Evolutionary conservation across 73 alveolate genomes (phyloP).

Genomic region (Paramecium bursaria): DNA sequence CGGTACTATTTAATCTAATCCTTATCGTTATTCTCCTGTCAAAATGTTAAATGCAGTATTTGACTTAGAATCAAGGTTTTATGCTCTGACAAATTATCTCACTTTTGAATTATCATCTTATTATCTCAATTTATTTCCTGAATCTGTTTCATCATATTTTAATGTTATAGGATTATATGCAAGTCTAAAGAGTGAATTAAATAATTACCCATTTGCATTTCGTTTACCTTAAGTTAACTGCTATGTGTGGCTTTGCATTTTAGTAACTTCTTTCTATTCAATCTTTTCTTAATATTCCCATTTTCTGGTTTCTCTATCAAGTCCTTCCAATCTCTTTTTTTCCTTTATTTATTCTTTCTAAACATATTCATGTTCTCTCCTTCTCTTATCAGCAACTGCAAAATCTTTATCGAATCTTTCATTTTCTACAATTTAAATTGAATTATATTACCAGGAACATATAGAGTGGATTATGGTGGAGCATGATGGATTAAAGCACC

Average conservation of each 20-base stretch:
- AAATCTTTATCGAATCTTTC: conserved; percentile 68
- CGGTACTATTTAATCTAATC: conserved; percentile 43
- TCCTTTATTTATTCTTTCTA: conserved; percentile 54
- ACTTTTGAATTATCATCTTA: conserved; percentile 64
- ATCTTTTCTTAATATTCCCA: conserved; percentile 58
- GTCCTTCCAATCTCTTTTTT: conserved; percentile 45
- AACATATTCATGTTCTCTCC: conserved; percentile 61
- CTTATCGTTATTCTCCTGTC: conserved; percentile 62
- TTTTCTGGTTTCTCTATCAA: conserved; percentile 55
- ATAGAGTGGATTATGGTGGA: conserved; percentile 53
- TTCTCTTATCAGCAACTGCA: conserved; percentile 62
- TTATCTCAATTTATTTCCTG: conserved; percentile 49
- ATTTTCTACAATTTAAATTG: neutral
- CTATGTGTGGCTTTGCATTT: conserved; percentile 10
- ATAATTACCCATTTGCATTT: conserved; percentile 31
- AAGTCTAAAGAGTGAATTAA: neutral
- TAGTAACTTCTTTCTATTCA: conserved; percentile 20
- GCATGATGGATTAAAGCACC: conserved; percentile 49
- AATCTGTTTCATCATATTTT: conserved; percentile 63
- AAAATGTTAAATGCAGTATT: conserved; percentile 59
- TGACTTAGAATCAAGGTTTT: conserved; percentile 54
- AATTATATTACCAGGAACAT: conserved; percentile 33
- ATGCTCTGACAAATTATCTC: conserved; percentile 52
- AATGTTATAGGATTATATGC: conserved; percentile 71
- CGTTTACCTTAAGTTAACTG: conserved; percentile 54